These are phyloP conservation scores for Trematosphaeria pertusa DNA, from an alignment of 2,329 filamentous ascomycete species.

Conservation along the genomic window DNA sequence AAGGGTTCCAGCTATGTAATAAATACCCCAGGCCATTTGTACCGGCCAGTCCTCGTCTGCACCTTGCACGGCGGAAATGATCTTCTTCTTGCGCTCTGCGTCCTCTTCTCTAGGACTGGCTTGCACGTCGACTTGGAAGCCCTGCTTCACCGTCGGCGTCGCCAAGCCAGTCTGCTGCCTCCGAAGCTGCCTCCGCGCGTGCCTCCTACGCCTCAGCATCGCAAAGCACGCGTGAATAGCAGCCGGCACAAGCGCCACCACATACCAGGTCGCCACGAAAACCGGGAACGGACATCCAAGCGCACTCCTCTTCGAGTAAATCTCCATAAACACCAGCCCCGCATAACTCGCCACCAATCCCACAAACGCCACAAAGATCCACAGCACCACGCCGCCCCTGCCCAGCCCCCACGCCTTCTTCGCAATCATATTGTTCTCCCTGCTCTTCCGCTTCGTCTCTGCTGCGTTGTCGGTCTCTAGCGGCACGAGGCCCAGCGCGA, in stretches of 20 bases:
- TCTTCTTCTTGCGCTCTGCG: slow-evolving; percentile 11
- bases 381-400: slow-evolving; percentile 3
- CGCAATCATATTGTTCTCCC: slow-evolving; percentile 11
- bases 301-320: slow-evolving; percentile 39
- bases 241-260: slow-evolving; percentile 32
- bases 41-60: slow-evolving; percentile 36
- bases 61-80: slow-evolving; percentile 32
- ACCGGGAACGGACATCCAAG: slow-evolving; percentile 40
- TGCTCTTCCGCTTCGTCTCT: slow-evolving; percentile 10
- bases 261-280: slow-evolving; percentile 35
- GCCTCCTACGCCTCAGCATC: slow-evolving; percentile 4
- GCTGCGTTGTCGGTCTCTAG: slow-evolving; percentile 10
- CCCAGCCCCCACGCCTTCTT: slow-evolving; percentile 11
- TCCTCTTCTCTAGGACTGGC: slow-evolving; percentile 3
- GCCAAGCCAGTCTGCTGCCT: too few relatives aligned
- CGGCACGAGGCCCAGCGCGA: slow-evolving; percentile 31
- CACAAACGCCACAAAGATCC: neutral
- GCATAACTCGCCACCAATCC: slow-evolving; percentile 21
- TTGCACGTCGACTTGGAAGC: neutral
- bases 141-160: neutral
- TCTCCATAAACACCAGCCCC: slow-evolving; percentile 32
- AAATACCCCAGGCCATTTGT: slow-evolving; percentile 42
- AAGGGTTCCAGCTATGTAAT: slow-evolving; percentile 43
- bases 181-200: too few relatives aligned
- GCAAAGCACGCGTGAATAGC: slow-evolving; percentile 29